A percentile compares a stretch with the other conserved stretches of the same genome.
These are phyloP conservation scores for Nakazawaea populi DNA, from an alignment of 805 yeast species.

Conservation along the genomic window DNA sequence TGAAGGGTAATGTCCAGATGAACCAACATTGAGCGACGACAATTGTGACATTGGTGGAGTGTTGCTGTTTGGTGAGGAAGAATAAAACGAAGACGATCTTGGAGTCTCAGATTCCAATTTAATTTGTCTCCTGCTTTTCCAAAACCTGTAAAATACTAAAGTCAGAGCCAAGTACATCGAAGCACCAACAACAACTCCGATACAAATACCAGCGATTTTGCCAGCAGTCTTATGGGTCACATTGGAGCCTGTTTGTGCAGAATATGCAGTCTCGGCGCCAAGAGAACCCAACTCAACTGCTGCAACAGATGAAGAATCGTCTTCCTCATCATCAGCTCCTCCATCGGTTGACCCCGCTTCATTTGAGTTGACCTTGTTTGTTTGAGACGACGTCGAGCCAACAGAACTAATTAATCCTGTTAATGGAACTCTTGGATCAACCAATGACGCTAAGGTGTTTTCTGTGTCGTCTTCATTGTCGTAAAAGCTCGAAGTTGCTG, in stretches of 20 bases:
- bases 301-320: slow-evolving; percentile 5
- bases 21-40: slow-evolving; percentile 12
- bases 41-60: slow-evolving; percentile 16
- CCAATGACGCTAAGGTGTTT: slow-evolving; percentile 53
- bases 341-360: neutral
- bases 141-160: slow-evolving; percentile 44
- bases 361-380: slow-evolving; percentile 13
- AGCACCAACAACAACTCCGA: slow-evolving; percentile 81
- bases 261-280: neutral
- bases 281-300: slow-evolving; percentile 1
- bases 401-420: slow-evolving; percentile 31
- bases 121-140: slow-evolving; percentile 20
- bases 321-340: neutral
- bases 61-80: slow-evolving; percentile 6
- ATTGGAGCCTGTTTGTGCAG: neutral
- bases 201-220: slow-evolving; percentile 68
- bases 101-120: slow-evolving; percentile 10
- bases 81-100: slow-evolving; percentile 8
- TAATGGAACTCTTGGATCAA: slow-evolving; percentile 66
- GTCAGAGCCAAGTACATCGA: slow-evolving; percentile 56
- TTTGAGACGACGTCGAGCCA: slow-evolving; percentile 10
- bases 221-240: slow-evolving; percentile 19
- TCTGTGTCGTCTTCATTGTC: slow-evolving; percentile 50
- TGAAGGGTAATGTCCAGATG: slow-evolving; percentile 13
- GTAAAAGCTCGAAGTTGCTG: slow-evolving; percentile 55